Evolutionary conservation across 2,329 filamentous ascomycete genomes (phyloP).

Genomic region (Monilinia fructigena): DNA sequence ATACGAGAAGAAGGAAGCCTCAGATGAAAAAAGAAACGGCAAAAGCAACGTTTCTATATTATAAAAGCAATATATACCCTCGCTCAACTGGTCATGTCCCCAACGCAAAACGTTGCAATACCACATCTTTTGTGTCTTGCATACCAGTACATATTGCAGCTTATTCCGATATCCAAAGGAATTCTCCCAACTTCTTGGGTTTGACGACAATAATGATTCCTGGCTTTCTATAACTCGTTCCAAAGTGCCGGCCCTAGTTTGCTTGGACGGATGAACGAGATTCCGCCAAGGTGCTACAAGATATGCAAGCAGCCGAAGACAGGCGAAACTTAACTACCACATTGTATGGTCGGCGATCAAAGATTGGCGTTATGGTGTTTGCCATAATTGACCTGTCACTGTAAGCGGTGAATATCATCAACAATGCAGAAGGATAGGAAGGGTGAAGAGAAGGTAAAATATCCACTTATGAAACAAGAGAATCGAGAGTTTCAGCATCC

Average conservation of each 20-base stretch:
- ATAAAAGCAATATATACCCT: not conserved
- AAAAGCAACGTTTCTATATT: not conserved
- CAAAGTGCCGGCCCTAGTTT: conserved; percentile 16
- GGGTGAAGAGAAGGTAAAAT: not conserved
- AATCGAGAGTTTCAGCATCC: not conserved
- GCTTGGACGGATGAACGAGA: conserved; percentile 14
- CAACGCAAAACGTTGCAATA: conserved; percentile 13
- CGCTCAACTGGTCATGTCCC: conserved; percentile 7
- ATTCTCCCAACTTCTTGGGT: conserved; percentile 4
- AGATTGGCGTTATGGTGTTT: conserved; percentile 10
- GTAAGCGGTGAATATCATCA: not conserved
- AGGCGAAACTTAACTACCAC: conserved; percentile 10
- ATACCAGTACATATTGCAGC: conserved; percentile 17
- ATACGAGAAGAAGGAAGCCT: conserved; percentile 2
- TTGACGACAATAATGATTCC: conserved; percentile 17
- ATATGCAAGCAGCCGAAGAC: conserved; percentile 19
- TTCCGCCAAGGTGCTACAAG: conserved; percentile 13
- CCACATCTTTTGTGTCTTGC: conserved; percentile 13
- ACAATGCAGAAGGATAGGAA: conserved; percentile 10
- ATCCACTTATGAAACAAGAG: not conserved
- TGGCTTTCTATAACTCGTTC: conserved; percentile 11
- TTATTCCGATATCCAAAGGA: conserved; percentile 9
- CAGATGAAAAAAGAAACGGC: not conserved
- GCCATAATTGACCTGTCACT: not conserved
- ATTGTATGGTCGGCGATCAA: conserved; percentile 22